Conservation (phyloP, 805 yeast genomes). For the Saccharomycopsis schoenii region DNA sequence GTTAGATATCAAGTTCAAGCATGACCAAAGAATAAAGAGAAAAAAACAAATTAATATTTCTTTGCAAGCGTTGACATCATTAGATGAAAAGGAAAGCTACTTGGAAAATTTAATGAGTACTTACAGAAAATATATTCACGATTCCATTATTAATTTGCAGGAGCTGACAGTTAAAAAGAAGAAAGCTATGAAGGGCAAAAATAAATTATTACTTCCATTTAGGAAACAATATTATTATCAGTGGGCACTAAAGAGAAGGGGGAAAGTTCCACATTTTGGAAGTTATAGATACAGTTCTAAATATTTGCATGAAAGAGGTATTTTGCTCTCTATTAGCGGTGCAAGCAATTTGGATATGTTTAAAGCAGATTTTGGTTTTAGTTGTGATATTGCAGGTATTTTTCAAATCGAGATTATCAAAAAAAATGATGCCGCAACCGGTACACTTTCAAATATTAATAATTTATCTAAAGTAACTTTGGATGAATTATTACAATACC, state of each 20-base stretch:
- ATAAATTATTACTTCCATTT: slow-evolving; percentile 30
- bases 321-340: slow-evolving; percentile 53
- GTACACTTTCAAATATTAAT: not conserved
- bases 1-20: slow-evolving; percentile 56
- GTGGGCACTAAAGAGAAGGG: slow-evolving; percentile 54
- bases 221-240: slow-evolving; percentile 71
- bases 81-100: slow-evolving; percentile 37
- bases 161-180: slow-evolving; percentile 28
- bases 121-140: slow-evolving; percentile 39
- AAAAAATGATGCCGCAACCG: slow-evolving; percentile 1
- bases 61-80: slow-evolving; percentile 32
- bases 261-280: slow-evolving; percentile 66
- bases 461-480: slow-evolving; percentile 43
- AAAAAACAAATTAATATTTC: slow-evolving; percentile 37
- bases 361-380: slow-evolving; percentile 63
- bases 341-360: slow-evolving; percentile 39
- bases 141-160: slow-evolving; percentile 41
- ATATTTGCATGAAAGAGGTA: slow-evolving; percentile 62
- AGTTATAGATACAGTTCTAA: slow-evolving; percentile 69
- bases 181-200: slow-evolving; percentile 25
- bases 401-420: slow-evolving; percentile 56
- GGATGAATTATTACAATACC: slow-evolving; percentile 62
- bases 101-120: slow-evolving; percentile 32
- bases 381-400: slow-evolving; percentile 63
- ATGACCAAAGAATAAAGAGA: slow-evolving; percentile 39